These are phyloP conservation scores for Leishmania gerbilli DNA, from an alignment of 208 protist genomes.

Conservation along the genomic window DNA sequence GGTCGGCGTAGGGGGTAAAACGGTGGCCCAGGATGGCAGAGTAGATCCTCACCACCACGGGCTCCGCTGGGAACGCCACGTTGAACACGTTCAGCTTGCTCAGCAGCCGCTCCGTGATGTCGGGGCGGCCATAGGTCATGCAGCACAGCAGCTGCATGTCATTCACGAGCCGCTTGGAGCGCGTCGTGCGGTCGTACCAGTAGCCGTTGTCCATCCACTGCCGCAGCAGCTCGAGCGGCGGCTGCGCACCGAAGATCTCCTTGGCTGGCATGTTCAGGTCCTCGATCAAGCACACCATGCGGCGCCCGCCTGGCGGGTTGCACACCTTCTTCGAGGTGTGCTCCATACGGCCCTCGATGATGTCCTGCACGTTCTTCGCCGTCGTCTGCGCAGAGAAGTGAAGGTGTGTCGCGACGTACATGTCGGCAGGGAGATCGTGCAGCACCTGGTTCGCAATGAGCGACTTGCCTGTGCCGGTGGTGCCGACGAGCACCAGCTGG, in stretches of 20 bases:
- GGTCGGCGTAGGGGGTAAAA: conserved; percentile 92
- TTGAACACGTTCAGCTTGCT: conserved; percentile 96
- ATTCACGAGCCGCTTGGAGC: conserved; percentile 92
- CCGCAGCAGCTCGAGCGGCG: conserved; percentile 96
- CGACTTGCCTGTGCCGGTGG: conserved; percentile 97
- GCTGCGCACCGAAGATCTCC: conserved; percentile 97
- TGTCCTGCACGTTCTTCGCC: conserved; percentile 94
- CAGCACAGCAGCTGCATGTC: conserved; percentile 97
- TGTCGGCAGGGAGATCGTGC: conserved; percentile 68
- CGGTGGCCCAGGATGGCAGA: conserved; percentile 93
- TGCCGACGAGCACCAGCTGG: conserved; percentile 95
- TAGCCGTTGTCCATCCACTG: conserved; percentile 98
- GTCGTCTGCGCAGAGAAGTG: conserved; percentile 97
- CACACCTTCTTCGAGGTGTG: conserved; percentile 97
- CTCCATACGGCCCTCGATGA: conserved; percentile 96
- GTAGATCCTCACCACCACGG: conserved; percentile 96
- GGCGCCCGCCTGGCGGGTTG: conserved; percentile 92
- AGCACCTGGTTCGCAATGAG: conserved; percentile 91
- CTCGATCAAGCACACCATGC: conserved; percentile 97
- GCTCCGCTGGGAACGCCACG: conserved; percentile 95
- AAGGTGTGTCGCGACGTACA: conserved; percentile 90
- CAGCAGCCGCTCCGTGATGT: conserved; percentile 94
- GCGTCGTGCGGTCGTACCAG: conserved; percentile 97
- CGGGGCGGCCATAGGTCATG: conserved; percentile 97
- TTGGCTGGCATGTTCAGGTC: conserved; percentile 99